phyloP scores from a whole-genome alignment of 371 early-diverging fungal genomes.

The Circinella umbellata region DNA sequence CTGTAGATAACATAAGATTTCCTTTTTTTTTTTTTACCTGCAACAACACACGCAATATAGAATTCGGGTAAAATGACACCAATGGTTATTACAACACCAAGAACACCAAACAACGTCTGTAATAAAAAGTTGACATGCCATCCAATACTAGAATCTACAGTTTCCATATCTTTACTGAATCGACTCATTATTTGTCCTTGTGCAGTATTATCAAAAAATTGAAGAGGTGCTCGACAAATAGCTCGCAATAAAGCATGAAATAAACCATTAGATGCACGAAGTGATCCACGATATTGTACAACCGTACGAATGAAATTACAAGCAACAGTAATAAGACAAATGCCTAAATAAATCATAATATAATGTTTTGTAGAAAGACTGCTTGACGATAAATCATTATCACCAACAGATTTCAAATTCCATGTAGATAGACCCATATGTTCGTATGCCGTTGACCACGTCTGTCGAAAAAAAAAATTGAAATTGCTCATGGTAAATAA shows the following conservation, averaged over 20 bases:
- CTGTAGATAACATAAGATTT: background rate
- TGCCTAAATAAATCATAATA: constrained; percentile 36
- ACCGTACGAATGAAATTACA: constrained; percentile 57
- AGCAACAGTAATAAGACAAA: constrained; percentile 35
- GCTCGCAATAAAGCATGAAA: constrained; percentile 61
- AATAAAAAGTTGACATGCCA: constrained; percentile 72
- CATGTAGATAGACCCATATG: constrained; percentile 1
- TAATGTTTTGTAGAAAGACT: constrained; percentile 30
- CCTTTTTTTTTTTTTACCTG: constrained; percentile 26
- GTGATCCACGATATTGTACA: constrained; percentile 61
- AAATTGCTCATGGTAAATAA: background rate
- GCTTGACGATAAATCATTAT: background rate
- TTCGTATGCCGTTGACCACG: constrained; percentile 43
- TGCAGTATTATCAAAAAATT: constrained; percentile 90
- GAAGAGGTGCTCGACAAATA: constrained; percentile 72
- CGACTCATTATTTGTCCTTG: constrained; percentile 88
- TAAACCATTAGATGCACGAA: constrained; percentile 67
- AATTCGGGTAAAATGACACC: constrained; percentile 69
- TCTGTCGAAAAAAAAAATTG: constrained; percentile 16
- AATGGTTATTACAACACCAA: constrained; percentile 74
- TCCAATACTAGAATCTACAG: constrained; percentile 75
- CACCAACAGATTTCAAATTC: background rate
- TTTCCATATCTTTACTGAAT: constrained; percentile 86
- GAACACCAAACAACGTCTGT: constrained; percentile 63
- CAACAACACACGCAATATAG: constrained; percentile 39